Conservation (phyloP, 345 rosid species). For the Populus tremula region DNA sequence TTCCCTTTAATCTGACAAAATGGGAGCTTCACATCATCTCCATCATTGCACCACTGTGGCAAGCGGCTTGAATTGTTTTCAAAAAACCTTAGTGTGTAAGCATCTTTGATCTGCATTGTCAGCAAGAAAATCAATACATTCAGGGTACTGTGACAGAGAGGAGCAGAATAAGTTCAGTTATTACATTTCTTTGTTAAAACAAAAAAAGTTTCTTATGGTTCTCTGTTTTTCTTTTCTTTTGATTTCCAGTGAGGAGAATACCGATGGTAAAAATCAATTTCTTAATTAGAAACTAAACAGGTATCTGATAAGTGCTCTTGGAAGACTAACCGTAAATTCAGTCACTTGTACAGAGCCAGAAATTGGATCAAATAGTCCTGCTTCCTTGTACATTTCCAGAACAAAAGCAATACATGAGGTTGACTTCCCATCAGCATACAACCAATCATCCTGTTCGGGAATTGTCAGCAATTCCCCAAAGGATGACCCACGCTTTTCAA, state of each 20-base stretch:
- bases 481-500: slow-evolving; percentile 77
- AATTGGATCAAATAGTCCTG: slow-evolving; percentile 78
- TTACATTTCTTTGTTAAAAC: background rate
- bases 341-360: slow-evolving; percentile 76
- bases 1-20: slow-evolving; percentile 88
- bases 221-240: background rate
- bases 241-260: background rate
- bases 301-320: background rate
- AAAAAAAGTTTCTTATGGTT: background rate
- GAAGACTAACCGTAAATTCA: slow-evolving; percentile 76
- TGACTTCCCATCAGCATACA: slow-evolving; percentile 88
- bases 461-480: slow-evolving; percentile 81
- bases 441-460: slow-evolving; percentile 97
- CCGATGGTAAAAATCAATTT: background rate
- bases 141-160: background rate
- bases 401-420: slow-evolving; percentile 87
- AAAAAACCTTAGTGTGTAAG: slow-evolving; percentile 69
- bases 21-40: slow-evolving; percentile 68
- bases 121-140: slow-evolving; percentile 2
- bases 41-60: slow-evolving; percentile 90
- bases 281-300: background rate
- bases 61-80: slow-evolving; percentile 78
- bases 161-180: background rate
- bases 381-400: slow-evolving; percentile 94
- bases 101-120: slow-evolving; percentile 73